Percentiles rank a stretch among this genome's conserved stretches.
These are phyloP conservation scores for Aspergillus quadrilineatus DNA, from an alignment of 2,329 filamentous ascomycete genomes.

Conservation along the genomic window DNA sequence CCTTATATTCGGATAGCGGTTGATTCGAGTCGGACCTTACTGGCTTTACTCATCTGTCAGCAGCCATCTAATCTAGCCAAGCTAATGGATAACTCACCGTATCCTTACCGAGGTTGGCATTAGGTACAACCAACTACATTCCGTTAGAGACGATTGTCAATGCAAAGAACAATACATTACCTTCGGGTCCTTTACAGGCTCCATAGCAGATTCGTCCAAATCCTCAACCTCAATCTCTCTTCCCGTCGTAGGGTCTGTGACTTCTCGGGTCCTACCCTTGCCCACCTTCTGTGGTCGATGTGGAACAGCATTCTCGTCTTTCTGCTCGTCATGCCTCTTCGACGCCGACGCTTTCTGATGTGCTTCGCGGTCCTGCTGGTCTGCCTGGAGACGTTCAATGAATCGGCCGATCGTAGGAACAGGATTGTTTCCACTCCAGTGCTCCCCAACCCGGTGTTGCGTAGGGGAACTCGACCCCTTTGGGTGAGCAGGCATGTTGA, in stretches of 20 bases:
- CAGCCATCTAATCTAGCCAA: background rate
- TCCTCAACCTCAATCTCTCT: slow-evolving; percentile 84
- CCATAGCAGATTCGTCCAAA: slow-evolving; percentile 67
- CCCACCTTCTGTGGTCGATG: slow-evolving; percentile 50
- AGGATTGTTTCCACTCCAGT: slow-evolving; percentile 80
- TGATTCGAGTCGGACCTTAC: slow-evolving; percentile 70
- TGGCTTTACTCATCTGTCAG: slow-evolving; percentile 41
- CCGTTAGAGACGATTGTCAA: background rate
- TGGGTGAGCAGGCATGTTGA: slow-evolving; percentile 19
- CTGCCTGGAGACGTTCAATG: slow-evolving; percentile 71
- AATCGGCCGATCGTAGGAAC: slow-evolving; percentile 88
- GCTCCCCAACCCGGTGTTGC: slow-evolving; percentile 56
- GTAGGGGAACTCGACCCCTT: slow-evolving; percentile 22
- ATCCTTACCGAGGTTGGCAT: slow-evolving; percentile 77
- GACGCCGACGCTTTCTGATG: slow-evolving; percentile 15
- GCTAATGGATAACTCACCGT: slow-evolving; percentile 53
- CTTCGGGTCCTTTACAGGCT: slow-evolving; percentile 69
- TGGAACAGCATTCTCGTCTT: slow-evolving; percentile 48
- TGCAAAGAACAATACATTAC: slow-evolving; percentile 43
- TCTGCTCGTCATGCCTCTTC: slow-evolving; percentile 27
- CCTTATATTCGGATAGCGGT: slow-evolving; percentile 74
- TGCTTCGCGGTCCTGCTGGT: slow-evolving; percentile 72
- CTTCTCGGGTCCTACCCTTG: slow-evolving; percentile 54
- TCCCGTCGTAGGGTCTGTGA: slow-evolving; percentile 86
- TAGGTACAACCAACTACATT: slow-evolving; percentile 73